Percentiles rank a stretch among this genome's conserved stretches.
Conservation (phyloP, 495 filamentous ascomycete species). For the Achaetomiella virescens region DNA sequence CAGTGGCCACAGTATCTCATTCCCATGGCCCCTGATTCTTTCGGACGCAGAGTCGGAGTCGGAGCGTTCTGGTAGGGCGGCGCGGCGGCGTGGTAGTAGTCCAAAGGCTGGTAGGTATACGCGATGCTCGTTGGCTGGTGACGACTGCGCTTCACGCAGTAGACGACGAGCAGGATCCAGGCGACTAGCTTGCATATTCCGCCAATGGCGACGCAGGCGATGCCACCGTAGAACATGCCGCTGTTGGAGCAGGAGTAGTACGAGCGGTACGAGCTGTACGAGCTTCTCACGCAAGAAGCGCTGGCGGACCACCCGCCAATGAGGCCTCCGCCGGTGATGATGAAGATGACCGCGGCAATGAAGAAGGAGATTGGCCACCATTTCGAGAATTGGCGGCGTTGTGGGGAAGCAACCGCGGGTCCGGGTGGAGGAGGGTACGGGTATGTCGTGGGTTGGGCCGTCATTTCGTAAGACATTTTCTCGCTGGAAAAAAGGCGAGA, state of each 20-base stretch:
- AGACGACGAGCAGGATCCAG: conserved; percentile 6
- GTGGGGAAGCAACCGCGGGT: no score
- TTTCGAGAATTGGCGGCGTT: not conserved
- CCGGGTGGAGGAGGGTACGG: no score
- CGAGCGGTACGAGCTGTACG: not conserved
- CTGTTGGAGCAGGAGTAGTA: not conserved
- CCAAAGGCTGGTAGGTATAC: conserved; percentile 2
- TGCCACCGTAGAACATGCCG: not conserved
- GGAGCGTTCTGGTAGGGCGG: not conserved
- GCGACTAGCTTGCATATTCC: not conserved
- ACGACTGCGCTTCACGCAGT: conserved; percentile 1
- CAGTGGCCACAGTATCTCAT: not conserved
- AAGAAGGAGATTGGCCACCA: conserved; percentile 8
- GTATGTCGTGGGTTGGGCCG: no score
- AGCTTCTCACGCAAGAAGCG: no score
- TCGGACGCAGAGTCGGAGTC: not conserved
- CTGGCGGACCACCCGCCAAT: not conserved
- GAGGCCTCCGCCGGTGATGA: conserved; percentile 5
- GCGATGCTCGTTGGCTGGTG: not conserved
- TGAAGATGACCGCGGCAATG: conserved; percentile 1
- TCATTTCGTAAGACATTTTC: no score
- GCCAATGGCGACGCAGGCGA: conserved; percentile 1
- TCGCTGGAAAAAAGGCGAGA: no score
- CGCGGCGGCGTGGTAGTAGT: not conserved
- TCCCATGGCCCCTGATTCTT: not conserved